phyloP scores from a whole-genome alignment of 2,329 filamentous ascomycete genomes.

The Mariannaea sp. region DNA sequence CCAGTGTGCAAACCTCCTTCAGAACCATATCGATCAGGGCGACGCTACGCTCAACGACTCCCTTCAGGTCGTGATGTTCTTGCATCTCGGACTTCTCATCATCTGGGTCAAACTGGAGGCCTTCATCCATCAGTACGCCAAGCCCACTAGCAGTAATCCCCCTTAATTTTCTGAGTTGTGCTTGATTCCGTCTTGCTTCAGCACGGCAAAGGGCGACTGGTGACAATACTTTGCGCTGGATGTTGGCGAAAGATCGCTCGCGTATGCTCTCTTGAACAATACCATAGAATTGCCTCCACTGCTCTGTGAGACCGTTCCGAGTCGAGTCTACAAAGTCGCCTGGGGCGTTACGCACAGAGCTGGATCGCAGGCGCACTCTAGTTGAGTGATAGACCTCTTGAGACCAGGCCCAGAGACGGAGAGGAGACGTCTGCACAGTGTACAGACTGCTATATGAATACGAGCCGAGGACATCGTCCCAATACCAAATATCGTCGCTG shows the following conservation, averaged over 20 bases:
- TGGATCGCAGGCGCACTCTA: slow-evolving; percentile 48
- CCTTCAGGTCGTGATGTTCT: slow-evolving; percentile 64
- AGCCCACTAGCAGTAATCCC: slow-evolving; percentile 85
- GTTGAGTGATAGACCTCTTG: slow-evolving; percentile 72
- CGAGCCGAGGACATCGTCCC: slow-evolving; percentile 85
- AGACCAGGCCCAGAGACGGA: slow-evolving; percentile 73
- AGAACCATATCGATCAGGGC: slow-evolving; percentile 86
- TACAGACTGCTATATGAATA: slow-evolving; percentile 81
- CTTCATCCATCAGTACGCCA: slow-evolving; percentile 86
- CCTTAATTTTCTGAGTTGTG: slow-evolving; percentile 70
- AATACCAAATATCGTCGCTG: slow-evolving; percentile 90
- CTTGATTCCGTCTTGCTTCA: slow-evolving; percentile 76
- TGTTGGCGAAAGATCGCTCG: slow-evolving; percentile 71
- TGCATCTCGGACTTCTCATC: slow-evolving; percentile 61
- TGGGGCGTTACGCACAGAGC: slow-evolving; percentile 38
- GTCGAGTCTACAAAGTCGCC: slow-evolving; percentile 44
- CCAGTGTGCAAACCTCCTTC: slow-evolving; percentile 68
- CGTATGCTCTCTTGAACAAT: slow-evolving; percentile 77
- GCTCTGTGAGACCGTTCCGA: slow-evolving; percentile 49
- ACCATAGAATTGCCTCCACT: slow-evolving; percentile 75
- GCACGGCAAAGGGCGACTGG: slow-evolving; percentile 77
- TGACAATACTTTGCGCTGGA: slow-evolving; percentile 74
- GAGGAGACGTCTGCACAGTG: slow-evolving; percentile 81
- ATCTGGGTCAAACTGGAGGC: slow-evolving; percentile 68
- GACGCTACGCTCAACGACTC: slow-evolving; percentile 78